Evolutionary conservation across 2,329 filamentous ascomycete species (phyloP).

Genomic region (Fusarium sp.): DNA sequence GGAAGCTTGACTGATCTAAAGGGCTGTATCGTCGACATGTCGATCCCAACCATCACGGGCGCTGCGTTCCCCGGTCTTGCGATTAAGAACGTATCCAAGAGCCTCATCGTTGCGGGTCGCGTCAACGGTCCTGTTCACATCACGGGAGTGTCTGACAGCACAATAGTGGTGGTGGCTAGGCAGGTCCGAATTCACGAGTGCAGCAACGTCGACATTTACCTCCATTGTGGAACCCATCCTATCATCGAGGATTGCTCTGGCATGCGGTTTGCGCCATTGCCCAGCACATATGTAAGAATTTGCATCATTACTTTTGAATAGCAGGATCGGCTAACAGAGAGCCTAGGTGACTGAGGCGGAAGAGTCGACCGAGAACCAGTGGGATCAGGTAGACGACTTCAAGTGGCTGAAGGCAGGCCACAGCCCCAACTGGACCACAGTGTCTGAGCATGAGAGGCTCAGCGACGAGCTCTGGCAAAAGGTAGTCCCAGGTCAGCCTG

Average conservation of each 20-base stretch:
- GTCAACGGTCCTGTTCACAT: conserved; percentile 88
- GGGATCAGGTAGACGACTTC: conserved; percentile 96
- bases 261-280: conserved; percentile 85
- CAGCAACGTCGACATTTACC: conserved; percentile 84
- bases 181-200: conserved; percentile 96
- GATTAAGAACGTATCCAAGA: conserved; percentile 78
- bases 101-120: conserved; percentile 83
- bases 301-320: background rate
- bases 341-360: conserved; percentile 50
- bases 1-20: conserved; percentile 80
- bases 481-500: conserved; percentile 75
- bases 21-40: conserved; percentile 86
- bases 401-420: conserved; percentile 92
- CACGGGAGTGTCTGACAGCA: conserved; percentile 79
- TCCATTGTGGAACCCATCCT: conserved; percentile 85
- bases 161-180: conserved; percentile 84
- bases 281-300: conserved; percentile 76
- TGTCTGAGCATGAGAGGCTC: conserved; percentile 74
- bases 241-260: conserved; percentile 92
- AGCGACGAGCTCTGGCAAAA: conserved; percentile 77
- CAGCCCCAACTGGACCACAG: conserved; percentile 88
- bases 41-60: conserved; percentile 70
- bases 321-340: conserved; percentile 15
- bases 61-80: conserved; percentile 78
- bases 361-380: conserved; percentile 73